phyloP scores from a whole-genome alignment of 768 basidiomycete genomes.

The Tubosaeta sp. region DNA sequence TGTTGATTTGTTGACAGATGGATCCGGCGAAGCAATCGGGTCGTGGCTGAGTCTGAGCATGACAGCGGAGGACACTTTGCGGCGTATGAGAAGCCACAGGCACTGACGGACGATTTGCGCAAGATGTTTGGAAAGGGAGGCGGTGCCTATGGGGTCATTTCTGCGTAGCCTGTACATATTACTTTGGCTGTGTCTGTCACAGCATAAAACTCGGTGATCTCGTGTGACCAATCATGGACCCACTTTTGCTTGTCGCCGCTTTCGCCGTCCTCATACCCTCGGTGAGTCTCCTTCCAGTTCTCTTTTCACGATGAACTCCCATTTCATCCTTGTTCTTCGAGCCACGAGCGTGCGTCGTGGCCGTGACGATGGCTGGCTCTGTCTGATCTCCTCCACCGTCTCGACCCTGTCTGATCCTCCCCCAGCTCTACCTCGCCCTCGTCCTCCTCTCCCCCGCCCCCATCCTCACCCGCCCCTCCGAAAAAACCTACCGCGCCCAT shows the following conservation, averaged over 20 bases:
- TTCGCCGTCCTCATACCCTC: constrained; percentile 21
- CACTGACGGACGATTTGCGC: constrained; percentile 46
- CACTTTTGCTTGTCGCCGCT: constrained; percentile 21
- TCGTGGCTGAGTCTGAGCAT: constrained; percentile 49
- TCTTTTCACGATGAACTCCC: constrained; percentile 50
- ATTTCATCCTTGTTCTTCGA: constrained; percentile 95
- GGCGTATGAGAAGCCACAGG: constrained; percentile 46
- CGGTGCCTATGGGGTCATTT: constrained; percentile 45
- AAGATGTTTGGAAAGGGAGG: constrained; percentile 56
- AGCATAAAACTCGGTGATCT: no score
- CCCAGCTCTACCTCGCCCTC: constrained; percentile 65
- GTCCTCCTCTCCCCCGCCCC: constrained; percentile 71
- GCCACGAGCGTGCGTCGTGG: constrained; percentile 62
- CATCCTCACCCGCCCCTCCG: constrained; percentile 59
- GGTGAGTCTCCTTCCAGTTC: constrained; percentile 21
- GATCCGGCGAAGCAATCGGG: constrained; percentile 32
- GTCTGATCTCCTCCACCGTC: constrained; percentile 22
- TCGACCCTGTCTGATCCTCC: constrained; percentile 11
- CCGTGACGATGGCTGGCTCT: constrained; percentile 53
- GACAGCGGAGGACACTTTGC: constrained; percentile 57
- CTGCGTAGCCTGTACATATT: no score
- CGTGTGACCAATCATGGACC: no score
- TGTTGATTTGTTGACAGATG: constrained; percentile 33
- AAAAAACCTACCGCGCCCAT: constrained; percentile 62
- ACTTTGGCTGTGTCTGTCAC: no score